A percentile compares a stretch with the other conserved stretches of the same genome.
phyloP scores from a whole-genome alignment of 164 flowering plant species.

The Liriodendron chinense region DNA sequence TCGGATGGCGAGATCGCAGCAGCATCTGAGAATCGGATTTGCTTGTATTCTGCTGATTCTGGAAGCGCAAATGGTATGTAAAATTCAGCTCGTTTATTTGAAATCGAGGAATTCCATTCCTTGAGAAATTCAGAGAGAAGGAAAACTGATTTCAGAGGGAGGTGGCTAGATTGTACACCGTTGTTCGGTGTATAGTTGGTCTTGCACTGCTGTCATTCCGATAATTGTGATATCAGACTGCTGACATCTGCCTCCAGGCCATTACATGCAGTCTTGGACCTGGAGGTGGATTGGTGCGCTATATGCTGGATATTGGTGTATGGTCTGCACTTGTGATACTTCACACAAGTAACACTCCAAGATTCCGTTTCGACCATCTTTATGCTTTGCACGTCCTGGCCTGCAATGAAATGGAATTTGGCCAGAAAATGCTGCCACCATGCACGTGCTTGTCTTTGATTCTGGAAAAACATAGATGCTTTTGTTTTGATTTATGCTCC shows the following conservation, averaged over 20 bases:
- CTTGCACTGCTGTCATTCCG: too few relatives aligned
- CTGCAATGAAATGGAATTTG: background rate
- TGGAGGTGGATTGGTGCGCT: too few relatives aligned
- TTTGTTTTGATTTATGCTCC: background rate
- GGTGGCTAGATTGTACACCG: too few relatives aligned
- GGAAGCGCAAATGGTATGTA: conserved; percentile 32
- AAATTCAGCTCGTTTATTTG: background rate
- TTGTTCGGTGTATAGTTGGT: background rate
- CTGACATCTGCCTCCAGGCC: background rate
- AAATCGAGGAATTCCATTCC: background rate
- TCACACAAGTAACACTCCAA: background rate
- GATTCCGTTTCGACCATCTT: background rate
- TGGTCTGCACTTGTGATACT: background rate
- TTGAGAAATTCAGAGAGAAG: too few relatives aligned
- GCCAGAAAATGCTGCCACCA: background rate
- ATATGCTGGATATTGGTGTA: too few relatives aligned
- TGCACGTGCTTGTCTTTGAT: background rate
- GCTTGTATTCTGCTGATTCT: conserved; percentile 39
- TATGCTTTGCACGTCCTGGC: background rate
- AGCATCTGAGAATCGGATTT: conserved; percentile 52
- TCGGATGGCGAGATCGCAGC: conserved; percentile 74
- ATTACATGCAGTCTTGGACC: too few relatives aligned
- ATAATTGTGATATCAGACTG: background rate
- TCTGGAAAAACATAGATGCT: background rate
- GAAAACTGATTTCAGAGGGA: too few relatives aligned